These are phyloP conservation scores for Cladosporium halotolerans DNA, from an alignment of 2,329 filamentous ascomycete genomes.

Conservation along the genomic window DNA sequence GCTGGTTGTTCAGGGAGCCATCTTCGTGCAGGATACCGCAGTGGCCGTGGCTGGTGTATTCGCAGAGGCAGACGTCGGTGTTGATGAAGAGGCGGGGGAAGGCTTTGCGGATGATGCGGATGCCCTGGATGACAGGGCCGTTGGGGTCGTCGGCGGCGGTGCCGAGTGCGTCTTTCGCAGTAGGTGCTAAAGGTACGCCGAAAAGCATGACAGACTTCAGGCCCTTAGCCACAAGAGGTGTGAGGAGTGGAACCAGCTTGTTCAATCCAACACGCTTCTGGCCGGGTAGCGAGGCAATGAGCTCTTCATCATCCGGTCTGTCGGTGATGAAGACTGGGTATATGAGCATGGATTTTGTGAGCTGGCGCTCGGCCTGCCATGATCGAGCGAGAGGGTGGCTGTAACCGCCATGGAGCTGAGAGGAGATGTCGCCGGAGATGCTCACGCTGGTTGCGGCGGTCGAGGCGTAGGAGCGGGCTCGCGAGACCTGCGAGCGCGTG, in stretches of 20 bases:
- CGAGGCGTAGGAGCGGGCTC: slow-evolving; percentile 45
- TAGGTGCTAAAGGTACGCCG: slow-evolving; percentile 76
- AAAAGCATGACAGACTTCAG: slow-evolving; percentile 92
- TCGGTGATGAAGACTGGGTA: slow-evolving; percentile 97
- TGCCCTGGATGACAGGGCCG: slow-evolving; percentile 83
- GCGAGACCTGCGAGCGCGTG: slow-evolving; percentile 40
- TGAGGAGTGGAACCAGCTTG: slow-evolving; percentile 75
- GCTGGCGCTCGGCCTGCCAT: slow-evolving; percentile 48
- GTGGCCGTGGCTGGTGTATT: slow-evolving; percentile 97
- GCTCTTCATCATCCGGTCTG: slow-evolving; percentile 81
- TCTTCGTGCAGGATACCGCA: slow-evolving; percentile 94
- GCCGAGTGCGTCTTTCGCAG: slow-evolving; percentile 83
- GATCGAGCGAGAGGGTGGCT: slow-evolving; percentile 45
- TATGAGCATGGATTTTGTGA: slow-evolving; percentile 81
- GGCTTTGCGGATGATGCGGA: slow-evolving; percentile 72
- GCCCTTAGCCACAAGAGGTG: slow-evolving; percentile 81
- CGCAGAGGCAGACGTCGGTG: slow-evolving; percentile 92
- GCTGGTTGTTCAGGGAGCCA: slow-evolving; percentile 82
- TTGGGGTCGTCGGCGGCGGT: slow-evolving; percentile 88
- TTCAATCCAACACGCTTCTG: slow-evolving; percentile 85
- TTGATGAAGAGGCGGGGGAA: slow-evolving; percentile 91
- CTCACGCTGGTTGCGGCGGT: slow-evolving; percentile 48
- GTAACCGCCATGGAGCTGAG: slow-evolving; percentile 48
- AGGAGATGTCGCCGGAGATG: slow-evolving; percentile 47
- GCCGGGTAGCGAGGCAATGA: slow-evolving; percentile 84